These are phyloP conservation scores for Cytospora piceicola DNA, from an alignment of 2,329 filamentous ascomycete species.

Conservation along the genomic window DNA sequence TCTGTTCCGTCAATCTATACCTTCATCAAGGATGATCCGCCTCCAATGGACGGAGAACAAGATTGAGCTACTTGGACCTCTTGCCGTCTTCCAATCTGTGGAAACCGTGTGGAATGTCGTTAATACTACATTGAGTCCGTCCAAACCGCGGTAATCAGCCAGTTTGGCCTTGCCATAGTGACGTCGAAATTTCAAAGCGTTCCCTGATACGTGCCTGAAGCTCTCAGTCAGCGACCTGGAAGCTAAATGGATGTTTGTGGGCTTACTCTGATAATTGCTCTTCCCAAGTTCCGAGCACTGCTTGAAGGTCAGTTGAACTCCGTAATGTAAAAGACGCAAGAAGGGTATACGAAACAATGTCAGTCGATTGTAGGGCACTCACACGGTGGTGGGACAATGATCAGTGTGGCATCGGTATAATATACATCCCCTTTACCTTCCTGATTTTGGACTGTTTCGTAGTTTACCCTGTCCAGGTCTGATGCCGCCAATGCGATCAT, in stretches of 20 bases:
- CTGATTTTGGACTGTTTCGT: neutral
- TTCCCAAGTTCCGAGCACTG: constrained; percentile 47
- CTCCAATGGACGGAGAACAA: constrained; percentile 45
- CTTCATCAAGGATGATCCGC: constrained; percentile 47
- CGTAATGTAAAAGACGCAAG: neutral
- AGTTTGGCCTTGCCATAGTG: constrained; percentile 40
- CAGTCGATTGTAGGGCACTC: constrained; percentile 27
- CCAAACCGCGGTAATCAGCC: constrained; percentile 27
- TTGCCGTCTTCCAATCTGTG: constrained; percentile 39
- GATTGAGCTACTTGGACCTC: constrained; percentile 15
- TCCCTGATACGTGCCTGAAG: constrained; percentile 37
- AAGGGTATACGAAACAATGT: neutral
- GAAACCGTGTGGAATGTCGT: constrained; percentile 49
- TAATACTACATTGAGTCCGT: constrained; percentile 38
- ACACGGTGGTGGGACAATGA: constrained; percentile 46
- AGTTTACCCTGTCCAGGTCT: constrained; percentile 31
- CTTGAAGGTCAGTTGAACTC: constrained; percentile 14
- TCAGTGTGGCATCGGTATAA: constrained; percentile 36
- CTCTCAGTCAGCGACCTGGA: neutral
- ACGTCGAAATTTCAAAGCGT: constrained; percentile 34
- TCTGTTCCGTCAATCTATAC: constrained; percentile 30
- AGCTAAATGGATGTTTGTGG: too few species aligned
- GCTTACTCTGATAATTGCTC: constrained; percentile 39
- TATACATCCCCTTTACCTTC: neutral
- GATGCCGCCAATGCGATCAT: constrained; percentile 48